Evolutionary conservation across 2,329 filamentous ascomycete genomes (phyloP), one percentile per base, ranked within the genome.

Genomic region (Annulohypoxylon truncatum): DNA sequence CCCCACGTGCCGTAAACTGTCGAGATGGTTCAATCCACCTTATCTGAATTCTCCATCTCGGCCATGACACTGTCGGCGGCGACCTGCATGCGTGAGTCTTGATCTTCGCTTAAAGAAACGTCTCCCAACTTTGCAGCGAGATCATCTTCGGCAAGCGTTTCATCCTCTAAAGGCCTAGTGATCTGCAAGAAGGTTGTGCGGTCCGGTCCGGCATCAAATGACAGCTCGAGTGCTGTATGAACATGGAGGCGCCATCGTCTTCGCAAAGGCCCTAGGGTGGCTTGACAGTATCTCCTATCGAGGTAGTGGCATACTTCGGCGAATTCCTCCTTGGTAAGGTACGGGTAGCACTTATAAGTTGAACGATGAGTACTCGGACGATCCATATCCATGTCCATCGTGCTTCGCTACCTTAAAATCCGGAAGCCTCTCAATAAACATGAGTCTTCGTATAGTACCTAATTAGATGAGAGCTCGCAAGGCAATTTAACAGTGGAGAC

Each of bases 221-320:
- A 77, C 2, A 80, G 79, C 70, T 83, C 82, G 12, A 89, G 78
- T 13, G 85, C 83, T 4, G 80, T 84, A 76, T 83, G 85, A 52
- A 83, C 79, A 58, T 81, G 79, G 61, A 90, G 79, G 72, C 84
- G 86, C 84, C 87, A 89, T 62, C 81, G 80, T 66, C 79, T 80
- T 60, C 87, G 83, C 35, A 85, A 72, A 5, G 82, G 81, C 2
- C 87, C 89, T 2, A 89, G 80, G 31, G 80, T 87, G 57, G 85
- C 87, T 74, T 82, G 85, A 61, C 85, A 82, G 76, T 90, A 90
- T 66, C 77, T 82, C 35, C 83, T 81, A 67, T 90, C 88, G 20
- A 90, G 81, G 58, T 85, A 81, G 71, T 90, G 86, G 76, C 90
- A 92, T 58, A 84, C 86, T 73, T 88, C 84, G 56, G 85, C 79